A percentile compares a stretch with the other conserved stretches of the same genome.
phyloP scores from a whole-genome alignment of 257 asterid species.

The Petrea volubilis region DNA sequence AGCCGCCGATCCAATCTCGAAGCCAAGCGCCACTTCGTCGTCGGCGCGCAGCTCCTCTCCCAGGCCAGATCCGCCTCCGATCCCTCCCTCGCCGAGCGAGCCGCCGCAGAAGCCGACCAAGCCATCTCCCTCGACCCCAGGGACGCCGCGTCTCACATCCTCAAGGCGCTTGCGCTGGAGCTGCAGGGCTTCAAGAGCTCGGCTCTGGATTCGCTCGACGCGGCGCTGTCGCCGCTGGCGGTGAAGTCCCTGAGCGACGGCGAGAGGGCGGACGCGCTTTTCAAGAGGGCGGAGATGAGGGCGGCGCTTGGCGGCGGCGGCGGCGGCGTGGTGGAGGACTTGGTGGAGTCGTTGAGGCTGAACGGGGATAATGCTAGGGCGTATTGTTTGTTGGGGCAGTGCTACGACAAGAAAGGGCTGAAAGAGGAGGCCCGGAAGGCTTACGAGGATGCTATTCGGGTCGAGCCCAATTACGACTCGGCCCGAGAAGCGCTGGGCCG shows the following conservation, averaged over 20 bases:
- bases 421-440: slow-evolving; percentile 50
- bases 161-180: slow-evolving; percentile 71
- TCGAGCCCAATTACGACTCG: slow-evolving; percentile 38
- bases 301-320: slow-evolving; percentile 38
- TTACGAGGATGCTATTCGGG: slow-evolving; percentile 40
- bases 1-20: slow-evolving; percentile 42
- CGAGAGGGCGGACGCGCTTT: slow-evolving; percentile 67
- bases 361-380: slow-evolving; percentile 49
- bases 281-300: slow-evolving; percentile 68
- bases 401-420: slow-evolving; percentile 64
- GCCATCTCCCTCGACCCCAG: slow-evolving; percentile 57
- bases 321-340: slow-evolving; percentile 53
- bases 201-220: slow-evolving; percentile 66
- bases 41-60: slow-evolving; percentile 68
- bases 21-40: slow-evolving; percentile 73
- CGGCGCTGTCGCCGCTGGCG: slow-evolving; percentile 60
- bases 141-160: slow-evolving; percentile 69
- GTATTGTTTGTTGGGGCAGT: slow-evolving; percentile 54
- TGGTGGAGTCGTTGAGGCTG: slow-evolving; percentile 53
- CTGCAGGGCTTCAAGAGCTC: slow-evolving; percentile 61
- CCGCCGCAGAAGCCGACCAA: slow-evolving; percentile 56
- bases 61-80: slow-evolving; percentile 45
- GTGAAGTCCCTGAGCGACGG: slow-evolving; percentile 42
- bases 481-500: slow-evolving; percentile 52
- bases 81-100: slow-evolving; percentile 39